A percentile compares a stretch with the other conserved stretches of the same genome.
Evolutionary conservation across 169 alveolate species (phyloP).

Genomic region (Plasmodium chabaudi): DNA sequence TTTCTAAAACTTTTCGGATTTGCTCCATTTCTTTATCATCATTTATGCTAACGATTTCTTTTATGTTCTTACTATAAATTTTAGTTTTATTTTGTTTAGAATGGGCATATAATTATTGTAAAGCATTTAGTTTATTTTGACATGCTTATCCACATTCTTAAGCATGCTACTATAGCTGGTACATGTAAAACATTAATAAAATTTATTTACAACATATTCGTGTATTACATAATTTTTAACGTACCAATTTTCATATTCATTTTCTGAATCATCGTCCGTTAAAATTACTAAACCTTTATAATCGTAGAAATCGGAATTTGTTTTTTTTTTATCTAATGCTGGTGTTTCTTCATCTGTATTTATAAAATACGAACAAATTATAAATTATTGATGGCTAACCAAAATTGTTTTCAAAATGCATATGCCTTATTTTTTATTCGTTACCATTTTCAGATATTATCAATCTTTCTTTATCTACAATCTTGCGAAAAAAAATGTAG

Average conservation of each 20-base stretch:
- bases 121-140: not conserved
- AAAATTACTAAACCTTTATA: constrained; percentile 26
- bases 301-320: not conserved
- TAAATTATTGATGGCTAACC: not conserved
- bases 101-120: too few relatives aligned
- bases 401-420: not conserved
- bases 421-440: constrained; percentile 7
- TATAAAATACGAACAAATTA: not conserved
- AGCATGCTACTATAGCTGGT: not conserved
- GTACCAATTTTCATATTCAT: constrained; percentile 8
- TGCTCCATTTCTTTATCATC: constrained; percentile 36
- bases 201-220: not conserved
- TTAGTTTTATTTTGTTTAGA: not conserved
- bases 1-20: constrained; percentile 20
- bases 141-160: too few relatives aligned
- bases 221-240: constrained; percentile 4
- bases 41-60: constrained; percentile 14
- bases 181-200: not conserved
- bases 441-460: constrained; percentile 22
- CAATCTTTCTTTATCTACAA: constrained; percentile 25
- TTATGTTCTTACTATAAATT: constrained; percentile 14
- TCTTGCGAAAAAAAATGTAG: constrained; percentile 10
- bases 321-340: not conserved
- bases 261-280: constrained; percentile 16
- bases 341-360: constrained; percentile 5